Base-by-base conservation (phyloP, 1,139 yeast genomes). In the Pichia sp. region DNA sequence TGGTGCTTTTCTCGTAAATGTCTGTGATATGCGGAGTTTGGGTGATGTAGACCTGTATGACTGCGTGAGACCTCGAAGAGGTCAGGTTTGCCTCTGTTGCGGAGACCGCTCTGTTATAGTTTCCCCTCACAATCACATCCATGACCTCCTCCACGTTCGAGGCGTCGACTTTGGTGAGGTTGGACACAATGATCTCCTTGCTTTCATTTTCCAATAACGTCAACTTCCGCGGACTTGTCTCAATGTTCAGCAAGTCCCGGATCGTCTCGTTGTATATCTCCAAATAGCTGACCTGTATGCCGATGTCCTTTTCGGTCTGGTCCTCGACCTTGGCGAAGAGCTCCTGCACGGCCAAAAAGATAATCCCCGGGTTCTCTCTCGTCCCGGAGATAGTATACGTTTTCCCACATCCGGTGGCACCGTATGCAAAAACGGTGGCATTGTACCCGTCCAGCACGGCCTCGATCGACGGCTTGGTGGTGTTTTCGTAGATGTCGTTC, bases 381-480 rank as follows among this genome's bases (percentile, higher is more conserved):
- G 84, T 80, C 0, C 98, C 97, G 69, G 85, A 80, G 45, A 92
- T 88, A 0, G 98, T 92, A 67, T 87, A 91, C 0, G 98, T 91
- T 67, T 92, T 92, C n/a, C 99, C 99, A 69, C 98, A 93, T 0
- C 99, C 99, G 0, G 99, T 91, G 31, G 97, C 97, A 2, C 99
- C 99, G 67, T 93, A 93, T 1, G 99, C 98, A 73, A 93, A 93
- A 0, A 92, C 91, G 0, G 97, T 91, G 6, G 96, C 86, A 69
- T 92, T 90, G 69, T 75, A 89, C 0, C 97, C 97, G 60, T 87
- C 95, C 48, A 92, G 69, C 0, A 90, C 84, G 46, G 86, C 80
- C 59, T 85, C 91, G 8, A 92, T 72, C 48, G 90, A 72, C 0
- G 96, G 93, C 52, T 78, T 74, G 0, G 96, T 83, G 0, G 96